Percentiles rank a stretch among this genome's conserved stretches.
These are phyloP conservation scores for Ottelia alismoides DNA, from an alignment of 106 monocot species.

Conservation along the genomic window DNA sequence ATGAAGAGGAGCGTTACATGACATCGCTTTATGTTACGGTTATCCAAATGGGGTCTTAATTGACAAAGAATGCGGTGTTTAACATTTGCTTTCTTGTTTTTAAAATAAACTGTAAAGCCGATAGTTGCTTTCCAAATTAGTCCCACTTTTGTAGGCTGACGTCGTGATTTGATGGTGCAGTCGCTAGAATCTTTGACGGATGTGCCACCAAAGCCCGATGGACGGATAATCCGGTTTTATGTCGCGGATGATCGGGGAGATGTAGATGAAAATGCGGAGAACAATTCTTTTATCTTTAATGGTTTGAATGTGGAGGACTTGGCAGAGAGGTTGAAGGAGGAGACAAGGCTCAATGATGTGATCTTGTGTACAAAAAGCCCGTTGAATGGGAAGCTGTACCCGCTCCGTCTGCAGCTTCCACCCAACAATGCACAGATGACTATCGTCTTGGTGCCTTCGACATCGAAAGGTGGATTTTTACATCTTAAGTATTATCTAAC, in stretches of 20 bases:
- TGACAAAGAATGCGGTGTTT: too few species aligned
- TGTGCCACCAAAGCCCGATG: conserved; percentile 32
- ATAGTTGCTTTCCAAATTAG: too few species aligned
- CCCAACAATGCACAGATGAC: conserved; percentile 54
- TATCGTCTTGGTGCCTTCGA: conserved; percentile 45
- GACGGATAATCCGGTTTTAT: conserved; percentile 50
- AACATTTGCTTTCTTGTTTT: too few species aligned
- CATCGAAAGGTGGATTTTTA: conserved; percentile 33
- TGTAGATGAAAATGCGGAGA: conserved; percentile 23
- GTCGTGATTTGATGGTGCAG: too few species aligned
- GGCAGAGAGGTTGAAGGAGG: conserved; percentile 42
- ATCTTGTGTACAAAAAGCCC: conserved; percentile 56
- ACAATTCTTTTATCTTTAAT: conserved; percentile 28
- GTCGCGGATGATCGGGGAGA: conserved; percentile 45
- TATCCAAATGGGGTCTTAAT: too few species aligned
- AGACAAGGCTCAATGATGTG: conserved; percentile 39
- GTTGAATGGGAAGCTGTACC: conserved; percentile 37
- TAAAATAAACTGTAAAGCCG: too few species aligned
- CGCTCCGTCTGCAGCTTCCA: conserved; percentile 56
- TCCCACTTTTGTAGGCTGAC: too few species aligned
- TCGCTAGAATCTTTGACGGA: conserved; percentile 34
- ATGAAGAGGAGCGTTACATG: too few species aligned
- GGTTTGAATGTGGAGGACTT: conserved; percentile 61
- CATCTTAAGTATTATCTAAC: neutral
- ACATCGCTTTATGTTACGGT: too few species aligned